Conservation (phyloP, 139 green algal genomes). For the Haematococcus lacustris region DNA sequence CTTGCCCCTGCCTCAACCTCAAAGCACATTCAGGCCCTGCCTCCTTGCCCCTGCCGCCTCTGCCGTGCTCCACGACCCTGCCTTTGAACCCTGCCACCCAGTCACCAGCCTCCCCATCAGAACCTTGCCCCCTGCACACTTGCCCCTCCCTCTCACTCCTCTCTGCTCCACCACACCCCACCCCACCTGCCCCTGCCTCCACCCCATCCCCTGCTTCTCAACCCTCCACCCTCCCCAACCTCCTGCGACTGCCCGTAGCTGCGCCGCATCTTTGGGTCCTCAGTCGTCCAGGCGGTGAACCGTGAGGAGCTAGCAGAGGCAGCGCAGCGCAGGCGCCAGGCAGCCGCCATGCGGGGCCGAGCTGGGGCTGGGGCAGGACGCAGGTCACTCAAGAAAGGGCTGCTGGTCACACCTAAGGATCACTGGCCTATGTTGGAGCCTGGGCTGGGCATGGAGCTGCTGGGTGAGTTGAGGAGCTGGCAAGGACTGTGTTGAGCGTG, state of each 20-base stretch:
- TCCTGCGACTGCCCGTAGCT: slow-evolving; percentile 28
- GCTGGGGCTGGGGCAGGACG: no score
- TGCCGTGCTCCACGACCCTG: neutral
- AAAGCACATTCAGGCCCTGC: neutral
- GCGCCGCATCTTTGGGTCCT: slow-evolving; percentile 72
- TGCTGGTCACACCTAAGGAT: slow-evolving; percentile 57
- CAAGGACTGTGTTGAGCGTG: no score
- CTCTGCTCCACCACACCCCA: neutral
- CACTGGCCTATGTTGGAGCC: slow-evolving; percentile 47
- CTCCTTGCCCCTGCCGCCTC: neutral
- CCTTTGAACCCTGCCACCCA: no score
- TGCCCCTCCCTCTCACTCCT: neutral
- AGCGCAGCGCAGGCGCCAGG: slow-evolving; percentile 10
- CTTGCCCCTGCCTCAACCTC: no score
- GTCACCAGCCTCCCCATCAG: no score
- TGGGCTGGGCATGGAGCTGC: slow-evolving; percentile 38
- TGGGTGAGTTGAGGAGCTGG: slow-evolving; percentile 1
- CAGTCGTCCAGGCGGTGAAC: slow-evolving; percentile 51
- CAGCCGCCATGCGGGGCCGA: slow-evolving; percentile 16
- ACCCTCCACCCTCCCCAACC: no score
- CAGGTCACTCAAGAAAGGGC: no score
- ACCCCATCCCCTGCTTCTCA: no score
- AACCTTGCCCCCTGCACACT: neutral
- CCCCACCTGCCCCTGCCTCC: neutral
- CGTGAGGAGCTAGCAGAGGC: slow-evolving; percentile 25